Percentiles rank a stretch among this genome's conserved stretches.
Conservation (phyloP, 2,329 filamentous ascomycete genomes). For the Apiospora saccharicola region DNA sequence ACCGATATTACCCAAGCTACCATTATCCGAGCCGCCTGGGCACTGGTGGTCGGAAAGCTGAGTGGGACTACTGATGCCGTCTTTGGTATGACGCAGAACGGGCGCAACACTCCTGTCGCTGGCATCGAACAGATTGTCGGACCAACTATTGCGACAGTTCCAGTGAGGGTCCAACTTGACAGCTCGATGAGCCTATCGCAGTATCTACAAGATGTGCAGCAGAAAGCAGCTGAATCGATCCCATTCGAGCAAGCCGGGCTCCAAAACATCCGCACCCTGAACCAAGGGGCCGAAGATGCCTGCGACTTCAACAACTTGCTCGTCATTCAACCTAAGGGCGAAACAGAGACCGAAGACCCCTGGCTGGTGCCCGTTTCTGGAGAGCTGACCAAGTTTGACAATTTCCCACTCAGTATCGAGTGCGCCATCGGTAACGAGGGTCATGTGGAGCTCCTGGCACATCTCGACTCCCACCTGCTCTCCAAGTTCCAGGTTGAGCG, state of each 20-base stretch:
- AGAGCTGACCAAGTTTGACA: constrained; percentile 22
- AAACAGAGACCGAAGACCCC: neutral
- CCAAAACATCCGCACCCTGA: constrained; percentile 23
- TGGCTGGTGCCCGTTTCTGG: constrained; percentile 13
- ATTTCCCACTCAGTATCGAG: constrained; percentile 24
- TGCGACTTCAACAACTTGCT: constrained; percentile 44
- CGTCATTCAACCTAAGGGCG: constrained; percentile 43
- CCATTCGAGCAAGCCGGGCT: constrained; percentile 53
- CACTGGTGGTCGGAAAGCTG: constrained; percentile 45
- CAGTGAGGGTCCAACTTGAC: constrained; percentile 43
- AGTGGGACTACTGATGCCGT: constrained; percentile 47
- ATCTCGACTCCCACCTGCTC: constrained; percentile 11
- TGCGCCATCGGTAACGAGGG: neutral
- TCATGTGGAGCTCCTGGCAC: neutral
- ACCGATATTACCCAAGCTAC: constrained; percentile 46
- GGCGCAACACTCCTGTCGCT: constrained; percentile 38
- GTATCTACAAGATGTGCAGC: constrained; percentile 22
- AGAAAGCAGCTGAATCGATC: constrained; percentile 49
- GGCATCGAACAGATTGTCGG: constrained; percentile 34
- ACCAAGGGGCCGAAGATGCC: constrained; percentile 10
- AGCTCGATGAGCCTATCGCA: constrained; percentile 36
- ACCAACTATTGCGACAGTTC: constrained; percentile 51
- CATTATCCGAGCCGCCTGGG: constrained; percentile 50
- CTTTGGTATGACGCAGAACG: constrained; percentile 51
- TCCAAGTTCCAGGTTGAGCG: constrained; percentile 24